phyloP scores from a whole-genome alignment of 306 rosid species.

The Phaseolus lunatus region DNA sequence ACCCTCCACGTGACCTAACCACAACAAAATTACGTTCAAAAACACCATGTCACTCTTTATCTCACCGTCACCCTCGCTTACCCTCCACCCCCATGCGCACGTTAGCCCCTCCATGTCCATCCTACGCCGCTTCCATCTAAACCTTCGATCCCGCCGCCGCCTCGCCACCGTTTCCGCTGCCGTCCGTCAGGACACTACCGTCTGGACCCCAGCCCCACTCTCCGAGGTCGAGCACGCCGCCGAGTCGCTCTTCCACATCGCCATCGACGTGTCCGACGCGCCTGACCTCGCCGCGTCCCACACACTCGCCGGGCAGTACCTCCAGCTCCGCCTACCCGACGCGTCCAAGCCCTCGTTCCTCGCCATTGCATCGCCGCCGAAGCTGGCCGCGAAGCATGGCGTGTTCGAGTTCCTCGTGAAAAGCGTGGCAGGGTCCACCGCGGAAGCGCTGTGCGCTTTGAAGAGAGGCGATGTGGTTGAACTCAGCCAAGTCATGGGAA shows the following conservation, averaged over 20 bases:
- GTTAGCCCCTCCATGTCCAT: slow-evolving; percentile 72
- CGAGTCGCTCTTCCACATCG: slow-evolving; percentile 83
- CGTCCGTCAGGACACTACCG: slow-evolving; percentile 77
- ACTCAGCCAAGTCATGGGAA: slow-evolving; percentile 79
- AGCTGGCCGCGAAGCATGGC: slow-evolving; percentile 57
- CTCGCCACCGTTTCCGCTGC: slow-evolving; percentile 63
- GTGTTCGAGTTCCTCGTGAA: slow-evolving; percentile 87
- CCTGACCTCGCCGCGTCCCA: slow-evolving; percentile 75
- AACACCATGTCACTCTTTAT: slow-evolving; percentile 57
- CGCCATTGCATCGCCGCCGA: slow-evolving; percentile 94
- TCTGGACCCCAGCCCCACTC: slow-evolving; percentile 86
- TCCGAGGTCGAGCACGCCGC: slow-evolving; percentile 74
- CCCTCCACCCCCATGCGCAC: slow-evolving; percentile 70
- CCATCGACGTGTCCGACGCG: slow-evolving; percentile 81
- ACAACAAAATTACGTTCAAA: not conserved
- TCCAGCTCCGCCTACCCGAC: slow-evolving; percentile 76
- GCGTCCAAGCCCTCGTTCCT: slow-evolving; percentile 72
- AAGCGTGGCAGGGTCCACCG: slow-evolving; percentile 82
- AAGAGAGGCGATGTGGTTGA: slow-evolving; percentile 91
- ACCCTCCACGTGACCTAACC: not conserved
- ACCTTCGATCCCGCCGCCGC: slow-evolving; percentile 45
- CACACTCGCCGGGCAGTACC: slow-evolving; percentile 88
- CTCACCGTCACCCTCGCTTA: slow-evolving; percentile 38
- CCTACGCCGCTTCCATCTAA: slow-evolving; percentile 71
- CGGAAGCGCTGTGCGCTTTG: slow-evolving; percentile 81